These are phyloP conservation scores for Neurospora sp. DNA, from an alignment of 495 filamentous ascomycete genomes.

Conservation along the genomic window DNA sequence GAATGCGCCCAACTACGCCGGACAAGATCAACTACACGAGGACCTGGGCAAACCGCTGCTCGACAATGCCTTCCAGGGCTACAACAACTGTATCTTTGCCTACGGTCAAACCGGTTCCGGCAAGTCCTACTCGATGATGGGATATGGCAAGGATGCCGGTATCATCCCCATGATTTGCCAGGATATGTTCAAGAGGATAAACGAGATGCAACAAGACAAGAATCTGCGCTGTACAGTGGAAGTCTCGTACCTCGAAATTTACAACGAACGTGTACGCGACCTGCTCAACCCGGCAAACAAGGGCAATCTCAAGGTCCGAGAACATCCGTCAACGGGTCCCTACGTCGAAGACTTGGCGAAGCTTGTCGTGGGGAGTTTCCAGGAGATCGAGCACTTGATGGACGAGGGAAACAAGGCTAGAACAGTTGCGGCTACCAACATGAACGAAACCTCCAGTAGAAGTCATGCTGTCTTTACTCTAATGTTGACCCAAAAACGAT, in stretches of 20 bases:
- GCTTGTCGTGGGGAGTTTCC: constrained; percentile 90
- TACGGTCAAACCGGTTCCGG: constrained; percentile 98
- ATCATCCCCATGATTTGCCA: constrained; percentile 98
- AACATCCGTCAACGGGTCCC: constrained; percentile 93
- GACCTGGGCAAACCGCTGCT: constrained; percentile 86
- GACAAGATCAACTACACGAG: constrained; percentile 77
- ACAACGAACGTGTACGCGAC: constrained; percentile 97
- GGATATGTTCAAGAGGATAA: constrained; percentile 90
- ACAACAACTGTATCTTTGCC: constrained; percentile 99
- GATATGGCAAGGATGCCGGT: constrained; percentile 90
- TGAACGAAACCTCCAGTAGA: constrained; percentile 98
- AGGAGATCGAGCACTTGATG: constrained; percentile 95
- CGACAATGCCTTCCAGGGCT: constrained; percentile 97
- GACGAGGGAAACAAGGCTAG: constrained; percentile 98
- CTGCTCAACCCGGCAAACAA: constrained; percentile 93
- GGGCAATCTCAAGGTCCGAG: constrained; percentile 91
- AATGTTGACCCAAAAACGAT: constrained; percentile 87
- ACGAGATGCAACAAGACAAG: constrained; percentile 60
- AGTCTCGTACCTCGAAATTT: constrained; percentile 98
- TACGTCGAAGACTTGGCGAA: constrained; percentile 98
- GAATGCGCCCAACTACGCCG: constrained; percentile 69
- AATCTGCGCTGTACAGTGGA: constrained; percentile 84
- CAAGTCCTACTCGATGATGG: constrained; percentile 99
- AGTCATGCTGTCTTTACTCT: constrained; percentile 98
- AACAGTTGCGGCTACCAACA: constrained; percentile 97